Base-by-base conservation (phyloP, 2,329 filamentous ascomycete species). In the Epicoccum nigrum region DNA sequence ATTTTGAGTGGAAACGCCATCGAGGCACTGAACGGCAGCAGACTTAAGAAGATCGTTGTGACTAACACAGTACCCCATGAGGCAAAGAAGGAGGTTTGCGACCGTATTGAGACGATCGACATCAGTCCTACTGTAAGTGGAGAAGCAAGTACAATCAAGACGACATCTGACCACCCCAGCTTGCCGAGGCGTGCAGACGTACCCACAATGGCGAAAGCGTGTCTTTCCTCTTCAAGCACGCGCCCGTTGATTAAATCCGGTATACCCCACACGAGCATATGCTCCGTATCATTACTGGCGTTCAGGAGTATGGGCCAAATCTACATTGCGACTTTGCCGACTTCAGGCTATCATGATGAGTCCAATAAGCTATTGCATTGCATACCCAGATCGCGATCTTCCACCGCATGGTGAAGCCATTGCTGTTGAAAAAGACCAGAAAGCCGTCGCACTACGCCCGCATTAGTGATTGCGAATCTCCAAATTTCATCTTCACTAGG, bases 1-100 rank as follows among this genome's bases (percentile, higher is more conserved):
- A 96, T 97, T 52, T 78, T 97, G 43, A 92, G 87, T 58, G 92
- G 92, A 42, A 90, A 89, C 61, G 92, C 92, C 34, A 93, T 95
- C 51, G 87, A 95, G 65, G 92, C 87, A 66, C 74, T 96, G 66
- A 96, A 96, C 74, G 83, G 83, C 60, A 91, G 89, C 67, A 83
- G 85, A 70, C 77, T 96, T 60, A 86, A 84, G 62, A 86, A 88
- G 64, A 79, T 97, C 30, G 91, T 97, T 12, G 91, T 96, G 28
- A 96, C 92, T 40, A 96, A 97, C 76, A 96, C 89, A 1, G 89
- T 93, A 11, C 88, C 89, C 4, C 83, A 91, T 60, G 84, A 86
- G 58, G 89, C 91, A 71, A 93, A 95, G 81, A 87, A 88, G 71
- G 85, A 87, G 68, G 76, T 81, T 33, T 95, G 92, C 75, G 82